phyloP scores from a whole-genome alignment of 148 eudicot genomes.

The Mesembryanthemum crystallinum region DNA sequence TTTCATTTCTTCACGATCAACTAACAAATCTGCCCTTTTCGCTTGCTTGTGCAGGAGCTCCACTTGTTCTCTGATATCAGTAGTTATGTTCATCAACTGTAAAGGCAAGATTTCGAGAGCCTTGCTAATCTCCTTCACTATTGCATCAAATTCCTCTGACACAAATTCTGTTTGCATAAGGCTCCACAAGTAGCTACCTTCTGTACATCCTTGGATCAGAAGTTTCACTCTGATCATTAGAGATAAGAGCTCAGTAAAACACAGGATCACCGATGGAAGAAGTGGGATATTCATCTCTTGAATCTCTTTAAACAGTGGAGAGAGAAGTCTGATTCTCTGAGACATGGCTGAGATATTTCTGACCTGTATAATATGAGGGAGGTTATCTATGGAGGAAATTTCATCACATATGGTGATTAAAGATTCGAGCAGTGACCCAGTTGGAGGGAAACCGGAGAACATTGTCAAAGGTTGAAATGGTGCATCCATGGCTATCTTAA shows the following conservation, averaged over 20 bases:
- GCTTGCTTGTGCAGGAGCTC: constrained; percentile 65
- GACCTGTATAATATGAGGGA: constrained; percentile 41
- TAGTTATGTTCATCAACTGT: constrained; percentile 38
- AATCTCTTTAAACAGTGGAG: constrained; percentile 53
- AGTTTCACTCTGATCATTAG: constrained; percentile 7
- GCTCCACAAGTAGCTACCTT: constrained; percentile 41
- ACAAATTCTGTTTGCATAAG: constrained; percentile 44
- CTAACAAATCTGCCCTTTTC: constrained; percentile 37
- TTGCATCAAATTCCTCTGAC: constrained; percentile 41
- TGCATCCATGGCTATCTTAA: constrained; percentile 34
- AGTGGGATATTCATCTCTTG: constrained; percentile 38
- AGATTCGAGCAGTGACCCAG: constrained; percentile 48
- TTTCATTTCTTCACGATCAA: constrained; percentile 40
- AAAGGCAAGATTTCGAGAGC: constrained; percentile 68
- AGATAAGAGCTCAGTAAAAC: constrained; percentile 31
- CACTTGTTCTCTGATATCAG: constrained; percentile 57
- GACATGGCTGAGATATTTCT: constrained; percentile 44
- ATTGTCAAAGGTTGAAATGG: constrained; percentile 34
- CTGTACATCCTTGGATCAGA: constrained; percentile 12
- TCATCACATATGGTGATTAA: constrained; percentile 45
- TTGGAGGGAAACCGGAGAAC: constrained; percentile 46
- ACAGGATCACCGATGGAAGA: constrained; percentile 48
- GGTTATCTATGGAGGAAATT: constrained; percentile 35
- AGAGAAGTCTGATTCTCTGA: constrained; percentile 54
- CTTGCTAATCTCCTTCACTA: constrained; percentile 46